Evolutionary conservation across 306 rosid species (phyloP), one percentile per base, ranked within the genome.

Genomic region (Prosopis cineraria): DNA sequence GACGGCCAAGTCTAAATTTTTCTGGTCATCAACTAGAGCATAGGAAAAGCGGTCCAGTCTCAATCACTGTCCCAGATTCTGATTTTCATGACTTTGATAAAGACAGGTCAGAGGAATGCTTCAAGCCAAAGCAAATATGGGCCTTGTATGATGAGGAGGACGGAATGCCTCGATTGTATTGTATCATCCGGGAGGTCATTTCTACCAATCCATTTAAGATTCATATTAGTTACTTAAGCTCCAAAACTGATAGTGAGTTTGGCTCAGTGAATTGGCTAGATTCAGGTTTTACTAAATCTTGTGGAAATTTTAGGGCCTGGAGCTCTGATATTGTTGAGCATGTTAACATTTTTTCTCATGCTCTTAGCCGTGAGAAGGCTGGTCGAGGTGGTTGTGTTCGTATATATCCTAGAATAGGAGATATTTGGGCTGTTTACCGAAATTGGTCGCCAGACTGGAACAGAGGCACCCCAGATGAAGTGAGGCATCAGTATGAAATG

Each of bases 101-200:
- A 33, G 91, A 88, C 76, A 84, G 94, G 50, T 88, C 87, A 9
- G 94, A 90, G 79, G 90, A 90, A 82, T 85, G 91, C 80, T 90
- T 90, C 84, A 87, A 88, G 83, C 87, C 94, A 37, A 90, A 88
- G 82, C 94, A 90, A 79, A 85, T 90, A 82, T 90, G 91, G 94
- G 94, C 94, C 27, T 74, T 90, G 56, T 90, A 90, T 73, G 94
- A 90, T 37, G 94, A 90, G 72, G 93, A 89, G 78, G 94, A 90
- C 60, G 94, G 92, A 24, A 90, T 90, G 94, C 92, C 94, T 48
- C 90, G 94, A 27, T 77, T 90, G 88, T 88, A 90, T 84, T 90
- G 94, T 71, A 80, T 90, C 59, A 68, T 90, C 76, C 91, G 94
- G 2, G 94, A 90, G 75, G 85, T 90, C 48, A 78, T 88, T 62